These are phyloP conservation scores for Astragalus glycyphyllos DNA, from an alignment of 306 rosid species.

Conservation along the genomic window DNA sequence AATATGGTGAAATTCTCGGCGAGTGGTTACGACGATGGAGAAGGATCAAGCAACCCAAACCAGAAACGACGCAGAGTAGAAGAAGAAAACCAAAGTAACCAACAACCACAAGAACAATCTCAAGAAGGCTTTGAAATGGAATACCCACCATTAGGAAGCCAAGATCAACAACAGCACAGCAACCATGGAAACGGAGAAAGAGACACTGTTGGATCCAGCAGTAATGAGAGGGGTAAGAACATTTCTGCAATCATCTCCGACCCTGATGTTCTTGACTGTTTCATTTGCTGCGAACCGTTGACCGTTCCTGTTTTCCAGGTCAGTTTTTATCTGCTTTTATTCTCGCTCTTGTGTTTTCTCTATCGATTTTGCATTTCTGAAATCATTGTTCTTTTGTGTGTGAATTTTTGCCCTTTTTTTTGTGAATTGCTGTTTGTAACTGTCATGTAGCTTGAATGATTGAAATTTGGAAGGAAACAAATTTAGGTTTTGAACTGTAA, in stretches of 20 bases:
- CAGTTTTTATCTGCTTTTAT: conserved; percentile 1
- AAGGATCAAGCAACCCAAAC: conserved; percentile 60
- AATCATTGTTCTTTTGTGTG: neutral
- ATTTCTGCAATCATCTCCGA: conserved; percentile 56
- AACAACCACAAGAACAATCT: neutral
- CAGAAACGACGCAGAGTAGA: conserved; percentile 49
- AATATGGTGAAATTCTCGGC: conserved; percentile 69
- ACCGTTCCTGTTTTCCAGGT: conserved; percentile 78
- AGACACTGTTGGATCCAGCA: conserved; percentile 27
- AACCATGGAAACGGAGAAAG: conserved; percentile 21
- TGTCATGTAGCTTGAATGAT: neutral
- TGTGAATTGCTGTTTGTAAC: neutral
- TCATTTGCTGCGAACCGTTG: conserved; percentile 74
- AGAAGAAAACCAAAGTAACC: neutral
- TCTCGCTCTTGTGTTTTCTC: neutral
- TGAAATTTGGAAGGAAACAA: neutral
- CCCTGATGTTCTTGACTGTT: conserved; percentile 86
- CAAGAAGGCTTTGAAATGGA: conserved; percentile 36
- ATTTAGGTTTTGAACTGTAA: conserved; percentile 5
- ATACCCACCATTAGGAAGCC: neutral
- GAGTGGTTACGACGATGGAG: conserved; percentile 68
- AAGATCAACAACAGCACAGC: conserved; percentile 22
- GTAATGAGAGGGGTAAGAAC: conserved; percentile 22
- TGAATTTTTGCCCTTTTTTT: neutral
- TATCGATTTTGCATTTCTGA: conserved; percentile 14